Evolutionary conservation across 768 basidiomycete genomes (phyloP).

Genomic region (Strobilomyces confusus): DNA sequence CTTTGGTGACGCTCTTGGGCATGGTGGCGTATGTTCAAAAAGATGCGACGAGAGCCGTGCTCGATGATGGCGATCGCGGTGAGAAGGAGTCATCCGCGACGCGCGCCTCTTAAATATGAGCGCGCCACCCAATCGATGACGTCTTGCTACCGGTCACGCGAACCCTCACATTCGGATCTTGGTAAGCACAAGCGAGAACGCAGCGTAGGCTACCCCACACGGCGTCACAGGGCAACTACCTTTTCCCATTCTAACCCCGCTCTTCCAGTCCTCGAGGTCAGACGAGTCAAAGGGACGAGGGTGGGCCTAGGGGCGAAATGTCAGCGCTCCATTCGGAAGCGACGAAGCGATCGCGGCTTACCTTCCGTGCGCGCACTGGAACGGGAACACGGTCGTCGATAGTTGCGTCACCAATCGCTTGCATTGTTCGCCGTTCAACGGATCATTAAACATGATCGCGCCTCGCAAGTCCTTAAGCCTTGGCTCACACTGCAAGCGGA

Average conservation of each 20-base stretch:
- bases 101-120: slow-evolving; percentile 26
- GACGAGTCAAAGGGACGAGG: slow-evolving; percentile 44
- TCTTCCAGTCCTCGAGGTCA: slow-evolving; percentile 18
- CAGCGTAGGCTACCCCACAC: no score
- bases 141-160: slow-evolving; percentile 30
- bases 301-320: slow-evolving; percentile 41
- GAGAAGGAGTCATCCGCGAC: background rate
- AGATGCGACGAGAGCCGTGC: background rate
- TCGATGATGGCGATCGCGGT: slow-evolving; percentile 6
- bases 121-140: slow-evolving; percentile 22
- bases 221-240: slow-evolving; percentile 19
- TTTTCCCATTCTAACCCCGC: slow-evolving; percentile 24
- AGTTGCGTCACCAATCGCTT: slow-evolving; percentile 62
- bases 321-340: background rate
- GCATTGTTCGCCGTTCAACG: slow-evolving; percentile 65
- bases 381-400: slow-evolving; percentile 74
- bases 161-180: slow-evolving; percentile 11
- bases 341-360: slow-evolving; percentile 19
- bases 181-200: background rate
- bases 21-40: slow-evolving; percentile 10
- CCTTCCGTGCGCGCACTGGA: slow-evolving; percentile 97
- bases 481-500: background rate
- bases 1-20: slow-evolving; percentile 2
- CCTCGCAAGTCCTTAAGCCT: slow-evolving; percentile 43
- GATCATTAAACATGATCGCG: slow-evolving; percentile 96